These are phyloP conservation scores for Beauveria bassiana DNA, from an alignment of 2,329 filamentous ascomycete species.

Conservation along the genomic window DNA sequence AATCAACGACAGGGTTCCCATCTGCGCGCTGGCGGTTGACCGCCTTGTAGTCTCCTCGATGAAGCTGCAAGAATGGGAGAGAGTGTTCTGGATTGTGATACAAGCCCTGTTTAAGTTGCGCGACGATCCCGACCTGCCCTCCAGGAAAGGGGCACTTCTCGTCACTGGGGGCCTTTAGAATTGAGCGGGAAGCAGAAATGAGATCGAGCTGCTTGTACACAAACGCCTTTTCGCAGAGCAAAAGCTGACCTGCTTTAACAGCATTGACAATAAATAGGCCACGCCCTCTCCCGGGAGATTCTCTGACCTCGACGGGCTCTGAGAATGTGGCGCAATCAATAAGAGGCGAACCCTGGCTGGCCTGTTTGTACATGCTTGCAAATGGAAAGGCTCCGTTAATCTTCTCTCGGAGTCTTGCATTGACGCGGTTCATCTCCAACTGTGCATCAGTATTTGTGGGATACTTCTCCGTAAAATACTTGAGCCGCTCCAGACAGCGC, in stretches of 20 bases:
- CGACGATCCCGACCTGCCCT: slow-evolving; percentile 33
- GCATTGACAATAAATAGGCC: slow-evolving; percentile 43
- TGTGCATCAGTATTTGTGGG: slow-evolving; percentile 26
- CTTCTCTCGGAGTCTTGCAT: slow-evolving; percentile 29
- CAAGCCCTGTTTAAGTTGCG: slow-evolving; percentile 36
- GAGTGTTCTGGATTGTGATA: slow-evolving; percentile 29
- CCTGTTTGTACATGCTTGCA: slow-evolving; percentile 27
- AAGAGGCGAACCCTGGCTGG: slow-evolving; percentile 27
- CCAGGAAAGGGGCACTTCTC: slow-evolving; percentile 19
- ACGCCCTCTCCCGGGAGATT: slow-evolving; percentile 33
- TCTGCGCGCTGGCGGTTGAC: slow-evolving; percentile 23
- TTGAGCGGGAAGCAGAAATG: background rate
- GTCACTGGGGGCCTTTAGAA: too few relatives aligned
- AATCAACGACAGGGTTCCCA: slow-evolving; percentile 35
- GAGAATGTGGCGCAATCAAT: slow-evolving; percentile 42
- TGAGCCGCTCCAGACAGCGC: slow-evolving; percentile 27
- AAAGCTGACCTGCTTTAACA: slow-evolving; percentile 41
- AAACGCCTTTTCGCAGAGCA: slow-evolving; percentile 51
- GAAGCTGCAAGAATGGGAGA: slow-evolving; percentile 27
- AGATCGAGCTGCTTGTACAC: slow-evolving; percentile 21
- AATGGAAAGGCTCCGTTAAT: slow-evolving; percentile 33
- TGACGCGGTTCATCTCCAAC: slow-evolving; percentile 22
- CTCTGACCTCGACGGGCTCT: slow-evolving; percentile 31
- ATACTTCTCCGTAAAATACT: slow-evolving; percentile 22
- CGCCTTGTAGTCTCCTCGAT: slow-evolving; percentile 32